Evolutionary conservation across 768 basidiomycete species (phyloP), one percentile per base, ranked within the genome.

Genomic region (Podaxis rugospora): DNA sequence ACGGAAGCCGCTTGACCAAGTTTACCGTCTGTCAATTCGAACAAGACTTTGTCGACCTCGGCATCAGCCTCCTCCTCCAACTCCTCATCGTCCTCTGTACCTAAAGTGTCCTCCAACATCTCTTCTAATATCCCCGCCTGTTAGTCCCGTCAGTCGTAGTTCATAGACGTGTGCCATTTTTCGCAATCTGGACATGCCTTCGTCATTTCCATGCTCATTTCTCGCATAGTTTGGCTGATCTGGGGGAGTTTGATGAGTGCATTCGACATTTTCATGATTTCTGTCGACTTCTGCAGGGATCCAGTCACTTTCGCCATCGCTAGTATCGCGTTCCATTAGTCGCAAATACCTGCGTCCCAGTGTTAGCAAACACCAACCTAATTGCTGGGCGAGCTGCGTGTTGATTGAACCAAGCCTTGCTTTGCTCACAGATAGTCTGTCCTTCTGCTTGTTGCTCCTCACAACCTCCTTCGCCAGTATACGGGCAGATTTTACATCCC

Each of bases 191-290:
- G 5, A 57, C 78, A 42, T 65, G 90, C 96, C 85, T 98, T 98
- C 63, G 92, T 98, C 97, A 98, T 98, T 75, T 99, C 97, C 89
- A 95, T 93, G 67, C 90, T 93, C 94, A 99, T 95, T 69, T 97
- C 91, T 37, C 94, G 85, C 97, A 99, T 99, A 0, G 85, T 84
- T 64, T 86, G 88, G 74, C 89, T 90, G 51, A 98, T 85, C 72
- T 98, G 94, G 16, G 97, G 97, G 14, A 99, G 80, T 68, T 88
- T 95, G 65, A 98, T 79, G 51, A 98, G 82, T 27, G 89, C 77
- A 75, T 96, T 98, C n/a, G 95, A 95, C 44, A 95, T 80, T 75
- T 91, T 98, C 95, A 99, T 98, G 63, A 98, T 98, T 72, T 98
- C 95, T 1, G 96, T 95, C 5, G 95, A 97, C 74, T 95, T 97